phyloP scores from a whole-genome alignment of 129 eudicot species.

The Apium graveolens region DNA sequence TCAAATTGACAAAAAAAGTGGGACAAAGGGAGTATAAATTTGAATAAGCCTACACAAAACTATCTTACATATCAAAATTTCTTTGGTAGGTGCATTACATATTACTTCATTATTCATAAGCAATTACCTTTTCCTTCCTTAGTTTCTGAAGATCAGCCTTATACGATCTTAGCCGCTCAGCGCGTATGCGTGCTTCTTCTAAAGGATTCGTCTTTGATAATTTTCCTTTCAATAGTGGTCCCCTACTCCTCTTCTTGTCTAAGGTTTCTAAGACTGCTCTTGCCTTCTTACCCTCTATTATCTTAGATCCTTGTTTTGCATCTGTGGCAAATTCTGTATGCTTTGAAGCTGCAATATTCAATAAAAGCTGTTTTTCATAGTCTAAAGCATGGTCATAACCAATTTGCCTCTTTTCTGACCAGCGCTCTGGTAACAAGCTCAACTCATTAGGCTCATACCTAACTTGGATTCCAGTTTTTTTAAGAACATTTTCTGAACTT shows the following conservation, averaged over 20 bases:
- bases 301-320: slow-evolving; percentile 47
- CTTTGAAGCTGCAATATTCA: slow-evolving; percentile 19
- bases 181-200: slow-evolving; percentile 86
- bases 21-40: no score
- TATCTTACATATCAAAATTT: neutral
- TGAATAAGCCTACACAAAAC: neutral
- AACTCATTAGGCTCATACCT: slow-evolving; percentile 72
- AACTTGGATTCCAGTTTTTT: slow-evolving; percentile 18
- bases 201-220: slow-evolving; percentile 44
- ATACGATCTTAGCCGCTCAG: slow-evolving; percentile 67
- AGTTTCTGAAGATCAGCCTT: slow-evolving; percentile 87
- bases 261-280: slow-evolving; percentile 29
- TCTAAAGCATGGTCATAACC: slow-evolving; percentile 73
- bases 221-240: slow-evolving; percentile 52
- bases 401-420: slow-evolving; percentile 30
- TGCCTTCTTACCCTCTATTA: slow-evolving; percentile 36
- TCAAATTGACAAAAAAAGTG: no score
- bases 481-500: slow-evolving; percentile 29
- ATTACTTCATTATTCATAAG: neutral
- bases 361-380: slow-evolving; percentile 52
- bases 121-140: slow-evolving; percentile 78
- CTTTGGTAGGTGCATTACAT: neutral
- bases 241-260: slow-evolving; percentile 38
- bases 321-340: slow-evolving; percentile 21
- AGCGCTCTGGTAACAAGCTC: slow-evolving; percentile 75